Evolutionary conservation across 805 yeast genomes (phyloP), one percentile per base, ranked within the genome.

Genomic region (Candida pseudofarinosa): DNA sequence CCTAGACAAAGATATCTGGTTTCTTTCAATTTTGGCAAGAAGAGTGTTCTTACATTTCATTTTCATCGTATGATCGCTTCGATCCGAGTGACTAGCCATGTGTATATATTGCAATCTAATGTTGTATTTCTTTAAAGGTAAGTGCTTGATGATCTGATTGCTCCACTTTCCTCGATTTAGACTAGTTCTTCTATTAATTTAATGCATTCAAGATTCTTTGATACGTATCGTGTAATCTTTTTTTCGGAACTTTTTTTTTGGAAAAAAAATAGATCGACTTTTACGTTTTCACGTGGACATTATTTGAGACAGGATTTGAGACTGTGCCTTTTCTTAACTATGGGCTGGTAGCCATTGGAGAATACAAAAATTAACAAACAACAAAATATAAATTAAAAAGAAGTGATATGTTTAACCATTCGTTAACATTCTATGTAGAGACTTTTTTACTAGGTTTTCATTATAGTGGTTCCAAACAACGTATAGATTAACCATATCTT

Each of bases 391-490:
- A n/a, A n/a, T n/a, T n/a, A n/a, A 23, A 23, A 23, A 23, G 10
- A 23, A 23, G 28, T 23, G 10, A 7, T 10, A 23, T 7, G 10
- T 6, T 10, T 38, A 23, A 20, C 70, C 51, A 33, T 58, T 60
- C 35, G 69, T 46, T 23, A 71, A 51, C 74, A 70, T 68, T 35
- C 53, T 46, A 44, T 74, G 80, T 13, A 78, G 56, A 2, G 73
- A 67, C 47, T 73, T 75, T 44, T 78, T 73, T 15, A 80, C 76
- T 48, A 67, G 60, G 26, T 69, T 71, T 58, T 87, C 97, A 53
- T 86, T 88, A 55, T 86, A 89, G n/a, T 78, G 60, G 50, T 85
- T 88, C 97, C 97, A 90, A 4, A 79, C 75, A 38, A 88, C 90
- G 58, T 90, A 91, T 3, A 90, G 62, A 3, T 85, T 80, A 34